These are phyloP conservation scores for Pseudopithomyces maydicus DNA, from an alignment of 2,329 filamentous ascomycete genomes.

Conservation along the genomic window DNA sequence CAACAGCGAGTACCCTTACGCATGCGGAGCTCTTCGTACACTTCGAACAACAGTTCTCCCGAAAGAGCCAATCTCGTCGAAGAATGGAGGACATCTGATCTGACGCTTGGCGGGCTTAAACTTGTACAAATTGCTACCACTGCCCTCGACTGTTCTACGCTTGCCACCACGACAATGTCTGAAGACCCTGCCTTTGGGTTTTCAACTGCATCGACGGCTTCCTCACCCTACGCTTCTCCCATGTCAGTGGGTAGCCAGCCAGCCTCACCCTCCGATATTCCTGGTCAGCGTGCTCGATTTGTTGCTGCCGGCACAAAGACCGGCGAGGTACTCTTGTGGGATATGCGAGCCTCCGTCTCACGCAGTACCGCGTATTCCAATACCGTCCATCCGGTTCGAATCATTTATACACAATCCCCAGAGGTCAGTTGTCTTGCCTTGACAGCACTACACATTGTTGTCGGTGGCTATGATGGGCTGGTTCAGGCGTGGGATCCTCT, in stretches of 20 bases:
- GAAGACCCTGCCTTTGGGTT: conserved; percentile 78
- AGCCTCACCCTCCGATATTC: conserved; percentile 65
- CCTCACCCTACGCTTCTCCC: conserved; percentile 60
- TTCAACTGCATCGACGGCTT: conserved; percentile 59
- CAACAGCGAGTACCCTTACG: conserved; percentile 20
- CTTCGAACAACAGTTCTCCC: conserved; percentile 45
- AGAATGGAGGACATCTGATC: conserved; percentile 69
- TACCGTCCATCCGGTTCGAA: conserved; percentile 71
- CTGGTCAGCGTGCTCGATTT: conserved; percentile 81
- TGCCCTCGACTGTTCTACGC: conserved; percentile 75
- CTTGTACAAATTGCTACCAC: conserved; percentile 69
- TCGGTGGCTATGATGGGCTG: conserved; percentile 91
- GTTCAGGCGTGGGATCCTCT: conserved; percentile 98
- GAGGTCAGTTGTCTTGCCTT: conserved; percentile 82
- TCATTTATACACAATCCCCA: conserved; percentile 89
- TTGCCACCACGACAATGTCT: conserved; percentile 70
- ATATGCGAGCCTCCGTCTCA: conserved; percentile 71
- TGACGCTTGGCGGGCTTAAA: conserved; percentile 66
- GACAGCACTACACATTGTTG: conserved; percentile 84
- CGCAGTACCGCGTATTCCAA: conserved; percentile 61
- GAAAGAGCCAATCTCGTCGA: conserved; percentile 51
- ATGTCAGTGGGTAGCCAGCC: conserved; percentile 54
- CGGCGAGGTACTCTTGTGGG: conserved; percentile 82
- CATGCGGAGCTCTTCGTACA: conserved; percentile 35
- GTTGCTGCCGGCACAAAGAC: conserved; percentile 79